Base-by-base conservation (phyloP, 2,329 filamentous ascomycete genomes). In the Aspergillus fischeri region DNA sequence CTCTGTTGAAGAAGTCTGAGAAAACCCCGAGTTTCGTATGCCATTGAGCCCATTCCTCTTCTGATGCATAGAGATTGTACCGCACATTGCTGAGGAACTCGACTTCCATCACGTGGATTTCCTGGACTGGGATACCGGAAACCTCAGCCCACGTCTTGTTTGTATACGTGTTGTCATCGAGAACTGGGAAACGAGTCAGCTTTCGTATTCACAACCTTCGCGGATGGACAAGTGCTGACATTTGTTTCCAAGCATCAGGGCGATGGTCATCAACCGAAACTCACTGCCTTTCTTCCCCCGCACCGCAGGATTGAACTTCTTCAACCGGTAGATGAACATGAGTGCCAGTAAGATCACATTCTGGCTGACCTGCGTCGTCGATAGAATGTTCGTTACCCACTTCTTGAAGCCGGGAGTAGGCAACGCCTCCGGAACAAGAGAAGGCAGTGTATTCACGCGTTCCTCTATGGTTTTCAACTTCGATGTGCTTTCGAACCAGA, bases 131-230 rank as follows among this genome's bases (percentile, higher is more conserved):
- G 60, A 99, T 96, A 48, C 90, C 90, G 0, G 94, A 97, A 10
- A 99, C 94, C 68, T 99, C 94, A 2, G 93, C 94, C 94, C 94
- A 99, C 0, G 94, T 99, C 80, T 97, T 97, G 79, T 99, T 99
- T 41, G 94, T 97, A 76, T 99, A 99, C 0, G 94, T 97, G 73
- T 97, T 99, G 74, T 99, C 94, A 71, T 99, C 94, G 67, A 99
- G 79, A 72, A 97, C 88, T 91, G 60, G 1, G 47, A 49, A 35
- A 62, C 75, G 65, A 68, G 67, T 56, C 28, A 55, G 56, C 51
- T 38, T 29, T 25, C 14, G 3, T n/a, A 27, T 7, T 41, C 28
- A 14, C 29, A 49, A 10, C 27, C 9, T n/a, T 21, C 24, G 20
- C 7, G 35, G 10, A 59, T 62, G 24, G 44, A 6, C 49, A 20